Evolutionary conservation across 805 yeast genomes (phyloP).

Genomic region (Hanseniaspora osmophila): DNA sequence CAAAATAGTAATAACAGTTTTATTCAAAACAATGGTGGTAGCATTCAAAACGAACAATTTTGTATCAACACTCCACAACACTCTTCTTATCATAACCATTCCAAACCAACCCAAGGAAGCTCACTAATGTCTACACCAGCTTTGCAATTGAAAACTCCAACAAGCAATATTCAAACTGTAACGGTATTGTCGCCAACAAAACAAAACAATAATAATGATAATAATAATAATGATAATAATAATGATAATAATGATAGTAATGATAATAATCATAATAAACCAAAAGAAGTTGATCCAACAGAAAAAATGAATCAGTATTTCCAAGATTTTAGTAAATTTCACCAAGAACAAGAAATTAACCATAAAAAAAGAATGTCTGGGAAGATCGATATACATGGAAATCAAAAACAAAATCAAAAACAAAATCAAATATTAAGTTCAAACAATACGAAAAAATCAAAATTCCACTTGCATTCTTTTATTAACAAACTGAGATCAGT

Average conservation of each 20-base stretch:
- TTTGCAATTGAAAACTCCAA: conserved; percentile 1
- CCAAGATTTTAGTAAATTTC: conserved; percentile 8
- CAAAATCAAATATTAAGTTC: background rate
- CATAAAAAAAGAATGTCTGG: conserved; percentile 6
- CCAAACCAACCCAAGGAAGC: background rate
- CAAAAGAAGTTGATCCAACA: background rate
- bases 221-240: too few species aligned
- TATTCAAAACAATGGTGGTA: too few species aligned
- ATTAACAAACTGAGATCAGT: background rate
- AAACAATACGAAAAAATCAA: background rate
- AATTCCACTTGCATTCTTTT: background rate
- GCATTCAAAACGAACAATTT: background rate
- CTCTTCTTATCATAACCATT: background rate
- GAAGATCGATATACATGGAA: background rate
- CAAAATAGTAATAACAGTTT: too few species aligned
- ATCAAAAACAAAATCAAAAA: too few species aligned
- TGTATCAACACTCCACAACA: background rate
- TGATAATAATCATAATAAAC: too few species aligned
- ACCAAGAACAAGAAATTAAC: conserved; percentile 8
- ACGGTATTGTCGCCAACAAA: background rate
- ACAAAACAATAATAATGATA: background rate
- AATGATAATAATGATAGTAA: too few species aligned
- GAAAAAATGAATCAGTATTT: conserved; percentile 2
- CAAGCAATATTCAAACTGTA: conserved; percentile 3
- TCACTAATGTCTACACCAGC: background rate